Base-by-base conservation (phyloP, 1,284 basidiomycete species). In the Microbotryum silenes-acaulis region DNA sequence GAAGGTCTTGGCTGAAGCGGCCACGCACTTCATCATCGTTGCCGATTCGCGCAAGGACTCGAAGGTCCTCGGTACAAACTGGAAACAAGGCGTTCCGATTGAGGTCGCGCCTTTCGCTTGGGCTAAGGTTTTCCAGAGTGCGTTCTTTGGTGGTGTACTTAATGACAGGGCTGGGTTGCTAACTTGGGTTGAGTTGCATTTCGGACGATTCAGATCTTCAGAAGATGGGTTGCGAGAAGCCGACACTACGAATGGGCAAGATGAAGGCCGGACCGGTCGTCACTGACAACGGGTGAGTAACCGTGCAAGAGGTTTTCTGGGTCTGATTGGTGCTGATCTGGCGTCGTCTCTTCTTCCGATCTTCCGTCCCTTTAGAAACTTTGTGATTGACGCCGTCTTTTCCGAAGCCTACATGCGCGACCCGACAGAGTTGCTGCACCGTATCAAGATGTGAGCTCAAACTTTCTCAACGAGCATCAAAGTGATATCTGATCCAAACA, bases 91-190 rank as follows among this genome's bases (percentile, higher is more conserved):
- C 25, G 85, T 98, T 20, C 94, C 94, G 0, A 86, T 98, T 66
- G 94, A 98, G 78, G 94, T 97, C 27, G 89, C 89, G 1, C 92
- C 94, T 1, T 97, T 97, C 74, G 94, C 93, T 4, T 96, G 96
- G 75, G 88, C 86, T 51, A 89, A 88, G 74, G 88, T 69, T 14
- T 77, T 59, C 55, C 64, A 67, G 53, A 67, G 65, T 68, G n/a
- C 47, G 66, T 65, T 55, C 21, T 48, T 51, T 16, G n/a, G 10
- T 16, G 14, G 6, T 7, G n/a, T 10, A 0, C 3, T 51, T 20
- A 23, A 25, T 8, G 45, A 12, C 14, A 51, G 42, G 46, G 33
- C 21, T 46, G 31, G 5, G 7, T n/a, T 37, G 48, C 12, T 51
- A 9, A 23, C 18, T 21, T 16, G 20, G 54, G 31, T 14, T 16